Evolutionary conservation across 371 early-diverging fungal genomes (phyloP), one percentile per base, ranked within the genome.

Genomic region (Catenaria anguillulae): DNA sequence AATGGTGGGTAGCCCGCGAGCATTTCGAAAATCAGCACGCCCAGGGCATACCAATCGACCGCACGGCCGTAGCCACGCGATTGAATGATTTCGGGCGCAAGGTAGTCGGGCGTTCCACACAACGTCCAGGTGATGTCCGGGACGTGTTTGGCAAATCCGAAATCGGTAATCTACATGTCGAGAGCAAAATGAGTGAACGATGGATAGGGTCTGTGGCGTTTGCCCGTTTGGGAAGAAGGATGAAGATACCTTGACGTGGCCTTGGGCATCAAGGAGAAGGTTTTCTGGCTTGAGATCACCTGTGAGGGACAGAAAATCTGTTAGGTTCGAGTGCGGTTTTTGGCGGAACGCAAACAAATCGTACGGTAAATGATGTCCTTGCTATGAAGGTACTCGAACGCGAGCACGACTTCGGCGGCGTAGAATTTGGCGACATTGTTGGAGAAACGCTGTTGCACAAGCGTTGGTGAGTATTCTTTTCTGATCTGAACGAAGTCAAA

Each of bases 111-210:
- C 0, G 88, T 87, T 19, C 88, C 88, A 65, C 88, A 87, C 67
- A 86, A 74, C 6, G 86, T 86, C 62, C 61, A 65, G 23, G 56
- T 62, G 36, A 61, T 42, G 52, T 60, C 62, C 21, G 65, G 56
- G 13, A 58, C 58, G 13, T 71, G 65, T 62, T 96, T 97, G 35
- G 99, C 95, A 82, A 98, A 98, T 2, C 99, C 99, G 81, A 99
- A 98, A 75, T 99, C 99, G 3, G 98, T 91, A 56, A 99, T 89
- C 74, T 40, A 17, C n/a, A n/a, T n/a, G n/a, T n/a, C n/a, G n/a
- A n/a, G n/a, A n/a, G n/a, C n/a, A n/a, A n/a, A n/a, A n/a, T n/a
- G n/a, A n/a, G n/a, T n/a, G n/a, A n/a, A n/a, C n/a, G n/a, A n/a
- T n/a, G n/a, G n/a, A n/a, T n/a, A n/a, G n/a, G n/a, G n/a, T n/a